Base-by-base conservation (phyloP, 768 basidiomycete genomes). In the Agrocybe chaxingu region DNA sequence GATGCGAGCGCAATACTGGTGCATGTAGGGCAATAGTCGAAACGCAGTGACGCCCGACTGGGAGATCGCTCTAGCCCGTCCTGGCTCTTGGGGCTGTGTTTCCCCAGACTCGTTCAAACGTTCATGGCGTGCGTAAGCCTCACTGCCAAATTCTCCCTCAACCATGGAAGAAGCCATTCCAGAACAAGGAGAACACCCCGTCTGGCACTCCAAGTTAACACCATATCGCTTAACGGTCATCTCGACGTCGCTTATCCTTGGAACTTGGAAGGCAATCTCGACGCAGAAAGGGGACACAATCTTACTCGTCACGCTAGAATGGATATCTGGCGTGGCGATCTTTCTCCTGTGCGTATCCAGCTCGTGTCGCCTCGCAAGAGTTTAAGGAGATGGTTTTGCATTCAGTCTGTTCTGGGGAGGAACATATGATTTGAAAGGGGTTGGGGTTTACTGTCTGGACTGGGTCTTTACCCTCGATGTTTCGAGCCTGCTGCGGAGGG, bases 191-290 rank as follows among this genome's bases (percentile, higher is more conserved):
- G 24, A 24, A 5, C 24, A 24, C 24, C 24, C 24, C 24, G 24
- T 24, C 3, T 49, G 51, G 49, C 42, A 50, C 34, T 53, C 56
- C 16, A 51, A 47, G 30, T 8, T 55, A 12, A 50, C 58, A 8
- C 11, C 29, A 3, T 46, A 36, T 41, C 47, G 52, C 10, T n/a
- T 56, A 3, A n/a, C 42, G 1, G 44, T 53, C 3, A 32, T 57
- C 18, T 6, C 35, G 8, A 36, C 48, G 8, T 35, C 37, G 2
- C 36, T 53, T 42, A 31, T 24, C 16, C 34, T 56, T 7, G 55
- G 55, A 4, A 44, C 49, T 16, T 48, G 48, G 5, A 57, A 57
- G 19, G 52, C 55, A 10, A 34, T 49, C 12, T 24, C 42, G 9
- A 42, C 52, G 12, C 31, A 34, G 42, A 12, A 18, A 2, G 19